Evolutionary conservation across 441 rosid species (phyloP), one percentile per base, ranked within the genome.

Genomic region (Flueggea neowawraea): DNA sequence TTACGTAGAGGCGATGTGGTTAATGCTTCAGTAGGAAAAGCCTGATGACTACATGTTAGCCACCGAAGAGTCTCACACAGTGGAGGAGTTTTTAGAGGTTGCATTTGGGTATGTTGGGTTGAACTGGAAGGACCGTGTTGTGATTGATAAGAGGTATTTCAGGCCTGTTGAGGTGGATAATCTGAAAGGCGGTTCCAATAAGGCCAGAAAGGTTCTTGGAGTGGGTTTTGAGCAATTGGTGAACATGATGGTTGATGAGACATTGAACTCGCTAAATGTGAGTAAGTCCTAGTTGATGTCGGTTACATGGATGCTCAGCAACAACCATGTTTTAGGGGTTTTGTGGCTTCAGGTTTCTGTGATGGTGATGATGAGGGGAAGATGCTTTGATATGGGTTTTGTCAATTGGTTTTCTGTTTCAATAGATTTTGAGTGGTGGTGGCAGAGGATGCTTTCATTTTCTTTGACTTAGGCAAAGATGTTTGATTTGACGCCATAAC

Each of bases 1-100:
- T 76, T 91, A 89, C 52, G 95, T 85, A 48, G 90, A 89, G 73
- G 97, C 96, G 4, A 89, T 91, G 96, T 91, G 95, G 96, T 57
- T 91, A 89, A 94, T 94, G 99, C 56, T 94, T 69, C 99, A 94
- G 80, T 91, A 91, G 54, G 97, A 89, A 77, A 85, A 87, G 74
- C 84, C 95, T 0, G 95, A 87, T 22, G 97, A 91, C 67, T 94
- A 91, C 60, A 97, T 93, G 55, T 96, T 94, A 16, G 98, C 97
- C 6, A 94, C 98, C 5, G 98, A 94, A 86, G 96, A 94, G 50
- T 80, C 96, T 16, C 98, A 94, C 55, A 81, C 96, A 7, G 97
- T 94, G 67, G 86, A 94, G 77, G 97, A 94, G 75, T 94, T 94
- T 70, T 66, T 91, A 60, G 85, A 87, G 54, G 91, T 77, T 62